Conservation (phyloP, 2,329 filamentous ascomycete species). For the Scedosporium minutisporum region DNA sequence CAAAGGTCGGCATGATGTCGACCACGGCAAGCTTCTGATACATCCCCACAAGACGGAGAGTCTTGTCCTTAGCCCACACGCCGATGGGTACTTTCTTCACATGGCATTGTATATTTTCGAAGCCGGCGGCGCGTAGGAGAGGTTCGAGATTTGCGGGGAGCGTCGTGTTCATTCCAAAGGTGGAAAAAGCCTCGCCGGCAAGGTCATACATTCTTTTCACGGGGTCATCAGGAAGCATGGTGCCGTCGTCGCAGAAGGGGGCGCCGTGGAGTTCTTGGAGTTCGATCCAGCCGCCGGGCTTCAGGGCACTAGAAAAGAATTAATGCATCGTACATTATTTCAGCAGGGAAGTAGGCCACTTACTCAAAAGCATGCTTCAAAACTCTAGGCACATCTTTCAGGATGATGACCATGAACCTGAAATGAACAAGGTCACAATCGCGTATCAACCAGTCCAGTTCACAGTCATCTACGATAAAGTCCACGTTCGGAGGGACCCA, state of each 20-base stretch:
- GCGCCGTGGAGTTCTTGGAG: slow-evolving; percentile 34
- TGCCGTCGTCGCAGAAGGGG: slow-evolving; percentile 32
- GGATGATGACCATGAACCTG: slow-evolving; percentile 36
- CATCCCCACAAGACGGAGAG: slow-evolving; percentile 25
- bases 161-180: slow-evolving; percentile 29
- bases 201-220: slow-evolving; percentile 23
- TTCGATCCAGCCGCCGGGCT: slow-evolving; percentile 41
- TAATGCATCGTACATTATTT: not conserved
- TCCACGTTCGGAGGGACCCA: slow-evolving; percentile 49
- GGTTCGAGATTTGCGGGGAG: slow-evolving; percentile 22
- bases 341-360: slow-evolving; percentile 1
- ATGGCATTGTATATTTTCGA: slow-evolving; percentile 29
- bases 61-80: slow-evolving; percentile 23
- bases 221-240: slow-evolving; percentile 30
- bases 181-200: slow-evolving; percentile 20
- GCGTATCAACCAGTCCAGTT: slow-evolving; percentile 43
- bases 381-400: slow-evolving; percentile 40
- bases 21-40: slow-evolving; percentile 27
- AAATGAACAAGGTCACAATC: slow-evolving; percentile 49
- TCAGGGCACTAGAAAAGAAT: slow-evolving; percentile 14
- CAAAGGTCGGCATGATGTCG: slow-evolving; percentile 26
- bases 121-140: slow-evolving; percentile 30
- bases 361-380: slow-evolving; percentile 28
- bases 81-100: slow-evolving; percentile 28
- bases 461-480: slow-evolving; percentile 54